Base-by-base conservation (phyloP, 805 yeast species). In the Candida nonsorbophila region DNA sequence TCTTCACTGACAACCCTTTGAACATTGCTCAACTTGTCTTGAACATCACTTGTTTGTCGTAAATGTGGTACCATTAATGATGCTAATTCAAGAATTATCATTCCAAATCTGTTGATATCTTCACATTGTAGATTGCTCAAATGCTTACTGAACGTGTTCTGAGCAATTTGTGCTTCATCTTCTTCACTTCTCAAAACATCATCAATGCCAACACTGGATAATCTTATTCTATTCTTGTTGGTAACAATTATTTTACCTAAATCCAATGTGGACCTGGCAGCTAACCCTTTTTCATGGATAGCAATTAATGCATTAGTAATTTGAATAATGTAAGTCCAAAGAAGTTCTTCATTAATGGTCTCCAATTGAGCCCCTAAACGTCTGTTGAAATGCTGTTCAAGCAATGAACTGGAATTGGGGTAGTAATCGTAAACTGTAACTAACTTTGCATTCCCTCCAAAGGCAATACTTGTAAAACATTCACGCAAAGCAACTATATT, bases 391-490 rank as follows among this genome's bases (percentile, higher is more conserved):
- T 85, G 92, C 12, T 69, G 66, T 37, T 86, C 95, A 33, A 66
- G 61, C 27, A 90, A 58, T 1, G 94, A 83, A 32, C 62, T 62
- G 1, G 94, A 71, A 36, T 76, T 64, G 14, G 98, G 97, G 53
- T 72, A 84, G 52, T 77, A 92, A 48, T 90, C 97, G 55, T 86
- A 85, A 4, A 84, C 80, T 24, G 87, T 62, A 23, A 86, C 70
- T 33, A 92, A 65, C 1, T 92, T 78, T 9, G 58, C 46, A 29
- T 42, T 44, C 43, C 84, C 92, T 24, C 85, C 90, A 61, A 92
- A 92, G 4, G 86, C 81, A 33, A 86, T 73, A 5, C 90, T 77
- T 1, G 95, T 80, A 53, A 92, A 90, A 5, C 92, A 86, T 49
- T 88, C 96, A 24, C 74, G 70, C 5, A 86, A 58, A 22, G 71